A percentile compares a stretch with the other conserved stretches of the same genome.
Evolutionary conservation across 495 filamentous ascomycete species (phyloP).

Genomic region (Durotheca rogersii): DNA sequence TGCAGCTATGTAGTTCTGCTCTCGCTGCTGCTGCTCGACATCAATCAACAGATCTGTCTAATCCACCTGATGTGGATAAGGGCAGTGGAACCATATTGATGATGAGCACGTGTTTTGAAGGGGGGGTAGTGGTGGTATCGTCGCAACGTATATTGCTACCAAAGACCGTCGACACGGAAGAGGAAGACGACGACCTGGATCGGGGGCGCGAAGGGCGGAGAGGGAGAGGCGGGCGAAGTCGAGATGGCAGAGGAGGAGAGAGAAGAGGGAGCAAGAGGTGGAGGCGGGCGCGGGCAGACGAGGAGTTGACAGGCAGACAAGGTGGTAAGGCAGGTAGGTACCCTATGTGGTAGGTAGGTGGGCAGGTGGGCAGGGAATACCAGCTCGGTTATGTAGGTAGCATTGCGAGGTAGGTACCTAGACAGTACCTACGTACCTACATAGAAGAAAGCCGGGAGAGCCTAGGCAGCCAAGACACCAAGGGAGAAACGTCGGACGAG

Average conservation of each 20-base stretch:
- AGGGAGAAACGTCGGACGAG: slow-evolving; percentile 9
- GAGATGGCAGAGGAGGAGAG: not conserved
- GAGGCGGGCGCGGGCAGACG: not conserved
- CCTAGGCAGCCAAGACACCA: not conserved
- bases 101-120: slow-evolving; percentile 6
- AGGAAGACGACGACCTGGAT: slow-evolving; percentile 1
- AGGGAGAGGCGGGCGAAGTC: not conserved
- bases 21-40: not conserved
- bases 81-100: slow-evolving; percentile 16
- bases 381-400: too few species aligned
- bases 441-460: slow-evolving; percentile 2
- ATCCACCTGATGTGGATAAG: slow-evolving; percentile 10
- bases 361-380: too few species aligned
- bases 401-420: too few species aligned
- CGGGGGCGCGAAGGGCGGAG: too few species aligned
- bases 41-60: slow-evolving; percentile 16
- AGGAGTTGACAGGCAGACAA: too few species aligned
- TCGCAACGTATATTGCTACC: slow-evolving; percentile 29
- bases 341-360: too few species aligned
- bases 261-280: not conserved
- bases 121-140: slow-evolving; percentile 7
- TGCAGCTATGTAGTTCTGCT: slow-evolving; percentile 11
- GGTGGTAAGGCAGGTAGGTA: too few species aligned
- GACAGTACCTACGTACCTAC: not conserved
- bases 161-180: too few species aligned